A percentile compares a stretch with the other conserved stretches of the same genome.
Evolutionary conservation across 106 monocot species (phyloP).

Genomic region (Iris macrosiphon): DNA sequence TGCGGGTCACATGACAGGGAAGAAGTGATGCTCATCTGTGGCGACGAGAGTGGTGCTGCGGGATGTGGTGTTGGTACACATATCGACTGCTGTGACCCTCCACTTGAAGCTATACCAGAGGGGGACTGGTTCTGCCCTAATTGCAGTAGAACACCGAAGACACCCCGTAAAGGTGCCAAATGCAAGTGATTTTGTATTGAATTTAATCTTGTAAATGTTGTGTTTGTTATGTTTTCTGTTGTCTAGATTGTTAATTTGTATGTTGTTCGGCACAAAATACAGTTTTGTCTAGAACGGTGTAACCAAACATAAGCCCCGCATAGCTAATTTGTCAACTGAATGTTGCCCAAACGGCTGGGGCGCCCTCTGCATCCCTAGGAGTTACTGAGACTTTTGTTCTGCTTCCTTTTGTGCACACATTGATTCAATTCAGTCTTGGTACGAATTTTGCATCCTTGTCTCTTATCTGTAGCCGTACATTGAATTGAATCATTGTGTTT

Average conservation of each 20-base stretch:
- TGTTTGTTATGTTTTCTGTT: neutral
- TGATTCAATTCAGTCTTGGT: too few relatives aligned
- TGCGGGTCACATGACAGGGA: constrained; percentile 48
- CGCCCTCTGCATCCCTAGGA: too few relatives aligned
- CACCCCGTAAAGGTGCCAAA: neutral
- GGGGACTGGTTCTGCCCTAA: constrained; percentile 74
- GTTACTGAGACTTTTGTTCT: too few relatives aligned
- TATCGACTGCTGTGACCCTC: constrained; percentile 78
- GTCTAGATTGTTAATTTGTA: neutral
- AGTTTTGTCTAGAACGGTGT: too few relatives aligned
- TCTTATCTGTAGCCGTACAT: too few relatives aligned
- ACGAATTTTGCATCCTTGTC: too few relatives aligned
- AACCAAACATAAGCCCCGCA: too few relatives aligned
- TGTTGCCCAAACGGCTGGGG: too few relatives aligned
- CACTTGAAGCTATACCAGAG: constrained; percentile 49
- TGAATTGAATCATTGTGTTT: too few relatives aligned
- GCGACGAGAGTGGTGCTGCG: constrained; percentile 33
- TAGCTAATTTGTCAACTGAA: too few relatives aligned
- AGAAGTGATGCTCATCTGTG: constrained; percentile 85
- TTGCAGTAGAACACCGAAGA: constrained; percentile 20
- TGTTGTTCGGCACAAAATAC: too few relatives aligned
- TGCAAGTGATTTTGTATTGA: neutral
- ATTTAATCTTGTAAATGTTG: neutral
- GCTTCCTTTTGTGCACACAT: too few relatives aligned
- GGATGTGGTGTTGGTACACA: constrained; percentile 84